Percentiles rank a stretch among this genome's conserved stretches.
phyloP scores from a whole-genome alignment of 1,284 basidiomycete species.

The Schizopora paradoxa region DNA sequence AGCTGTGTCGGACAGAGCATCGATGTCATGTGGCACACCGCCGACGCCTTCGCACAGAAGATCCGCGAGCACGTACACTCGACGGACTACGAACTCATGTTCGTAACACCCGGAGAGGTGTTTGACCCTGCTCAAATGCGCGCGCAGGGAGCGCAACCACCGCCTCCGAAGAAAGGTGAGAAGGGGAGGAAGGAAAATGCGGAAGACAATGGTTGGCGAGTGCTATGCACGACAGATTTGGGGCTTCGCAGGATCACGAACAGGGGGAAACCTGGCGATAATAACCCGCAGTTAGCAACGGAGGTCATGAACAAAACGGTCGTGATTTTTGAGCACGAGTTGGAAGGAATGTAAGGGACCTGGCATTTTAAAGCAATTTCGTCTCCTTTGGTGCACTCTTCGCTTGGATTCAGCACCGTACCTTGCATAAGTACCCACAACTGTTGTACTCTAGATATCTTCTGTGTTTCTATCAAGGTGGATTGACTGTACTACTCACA shows the following conservation, averaged over 20 bases:
- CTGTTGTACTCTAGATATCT: no score
- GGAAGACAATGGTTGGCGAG: not conserved
- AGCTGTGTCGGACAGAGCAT: not conserved
- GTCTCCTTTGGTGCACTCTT: no score
- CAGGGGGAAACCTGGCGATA: not conserved
- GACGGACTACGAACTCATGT: conserved; percentile 5
- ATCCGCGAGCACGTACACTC: conserved; percentile 3
- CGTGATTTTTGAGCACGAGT: conserved; percentile 4
- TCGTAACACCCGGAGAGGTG: not conserved
- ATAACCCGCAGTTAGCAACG: no score
- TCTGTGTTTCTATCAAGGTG: no score
- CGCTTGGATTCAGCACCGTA: no score
- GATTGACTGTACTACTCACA: no score
- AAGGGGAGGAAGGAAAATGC: not conserved
- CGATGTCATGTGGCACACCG: not conserved
- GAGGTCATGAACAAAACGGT: conserved; percentile 2
- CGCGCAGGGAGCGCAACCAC: no score
- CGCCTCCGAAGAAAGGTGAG: not conserved
- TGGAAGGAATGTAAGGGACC: not conserved
- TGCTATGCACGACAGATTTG: conserved; percentile 6
- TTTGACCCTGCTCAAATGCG: no score
- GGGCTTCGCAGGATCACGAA: not conserved
- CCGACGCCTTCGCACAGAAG: not conserved
- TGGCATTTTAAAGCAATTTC: no score
- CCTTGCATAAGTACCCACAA: no score